Base-by-base conservation (phyloP, 176 grass and related monocot species). In the Eremochloa ophiuroides region DNA sequence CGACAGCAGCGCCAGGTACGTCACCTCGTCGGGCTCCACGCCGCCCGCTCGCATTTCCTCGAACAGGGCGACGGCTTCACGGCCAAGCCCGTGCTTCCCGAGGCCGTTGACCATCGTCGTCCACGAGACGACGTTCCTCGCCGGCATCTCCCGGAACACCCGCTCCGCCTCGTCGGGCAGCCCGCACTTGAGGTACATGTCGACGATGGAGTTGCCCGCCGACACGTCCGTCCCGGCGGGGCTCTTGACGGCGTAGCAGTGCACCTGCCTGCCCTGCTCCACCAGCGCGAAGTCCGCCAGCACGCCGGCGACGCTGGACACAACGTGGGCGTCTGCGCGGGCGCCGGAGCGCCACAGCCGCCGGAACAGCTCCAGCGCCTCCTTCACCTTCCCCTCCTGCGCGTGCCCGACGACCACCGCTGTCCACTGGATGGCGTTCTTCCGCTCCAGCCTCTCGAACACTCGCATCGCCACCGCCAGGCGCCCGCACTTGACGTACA, bases 181-280 rank as follows among this genome's bases (percentile, higher is more conserved):
- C 2, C 89, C 89, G n/a, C 89, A 87, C 44, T 91, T 91, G 77
- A 84, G 81, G 70, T 87, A 87, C 89, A 84, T 76, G 46, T 91
- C 88, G 3, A 83, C 79, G 0, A 86, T 0, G n/a, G 88, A 86
- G 83, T 90, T 86, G 10, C 59, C 59, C 3, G 86, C 38, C 0
- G 88, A 86, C 69, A 90, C 66, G 27, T 86, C 88, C 30, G 58
- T 0, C 18, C 78, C 87, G 1, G 42, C 28, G 0, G 78, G 82
- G 5, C 15, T 47, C 84, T 90, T 86, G 1, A 69, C 30, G 0
- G 60, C 15, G 59, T 79, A 83, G 74, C 84, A 80, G 81, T 91
- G 89, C 42, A 91, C 62, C 14, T 91, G 89, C 89, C 66, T 71
- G n/a, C 84, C 87, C 71, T 84, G 84, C 53, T 91, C 84, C 8